phyloP scores from a whole-genome alignment of 108 stramenopile species.

The Parietichytrium sp. region DNA sequence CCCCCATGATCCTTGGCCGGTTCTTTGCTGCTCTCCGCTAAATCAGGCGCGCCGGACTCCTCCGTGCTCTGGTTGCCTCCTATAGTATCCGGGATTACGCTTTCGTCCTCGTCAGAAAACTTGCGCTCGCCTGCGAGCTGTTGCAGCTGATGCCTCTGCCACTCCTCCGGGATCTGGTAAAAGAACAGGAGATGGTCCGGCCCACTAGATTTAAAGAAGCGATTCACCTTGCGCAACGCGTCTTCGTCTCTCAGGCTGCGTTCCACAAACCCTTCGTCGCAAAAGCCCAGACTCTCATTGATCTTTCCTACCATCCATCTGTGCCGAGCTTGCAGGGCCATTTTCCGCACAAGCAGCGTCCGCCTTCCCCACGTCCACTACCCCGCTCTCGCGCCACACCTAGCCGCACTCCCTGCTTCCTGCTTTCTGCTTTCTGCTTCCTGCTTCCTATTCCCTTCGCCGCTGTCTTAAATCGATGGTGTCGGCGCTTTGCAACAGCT shows the following conservation, averaged over 20 bases:
- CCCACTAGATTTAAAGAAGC: constrained; percentile 52
- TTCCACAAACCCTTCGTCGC: constrained; percentile 53
- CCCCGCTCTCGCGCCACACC: too few species aligned
- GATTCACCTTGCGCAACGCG: constrained; percentile 41
- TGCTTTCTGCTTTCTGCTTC: too few species aligned
- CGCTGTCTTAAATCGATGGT: too few species aligned
- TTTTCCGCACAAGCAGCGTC: background rate
- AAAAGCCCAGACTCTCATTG: constrained; percentile 53
- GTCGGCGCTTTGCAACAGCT: too few species aligned
- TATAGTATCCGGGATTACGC: too few species aligned
- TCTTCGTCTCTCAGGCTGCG: constrained; percentile 46
- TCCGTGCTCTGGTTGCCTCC: too few species aligned
- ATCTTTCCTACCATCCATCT: constrained; percentile 57
- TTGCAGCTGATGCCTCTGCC: background rate
- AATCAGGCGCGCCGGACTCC: constrained; percentile 12
- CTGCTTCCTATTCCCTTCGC: too few species aligned
- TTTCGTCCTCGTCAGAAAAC: background rate
- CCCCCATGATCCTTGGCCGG: background rate
- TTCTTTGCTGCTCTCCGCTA: constrained; percentile 39
- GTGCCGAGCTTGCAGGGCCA: constrained; percentile 60
- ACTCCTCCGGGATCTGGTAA: constrained; percentile 40
- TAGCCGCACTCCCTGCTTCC: too few species aligned
- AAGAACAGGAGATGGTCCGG: constrained; percentile 50
- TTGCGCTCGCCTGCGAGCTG: background rate
- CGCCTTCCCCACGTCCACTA: background rate